Base-by-base conservation (phyloP, 148 eudicot species). In the Spergularia marina region DNA sequence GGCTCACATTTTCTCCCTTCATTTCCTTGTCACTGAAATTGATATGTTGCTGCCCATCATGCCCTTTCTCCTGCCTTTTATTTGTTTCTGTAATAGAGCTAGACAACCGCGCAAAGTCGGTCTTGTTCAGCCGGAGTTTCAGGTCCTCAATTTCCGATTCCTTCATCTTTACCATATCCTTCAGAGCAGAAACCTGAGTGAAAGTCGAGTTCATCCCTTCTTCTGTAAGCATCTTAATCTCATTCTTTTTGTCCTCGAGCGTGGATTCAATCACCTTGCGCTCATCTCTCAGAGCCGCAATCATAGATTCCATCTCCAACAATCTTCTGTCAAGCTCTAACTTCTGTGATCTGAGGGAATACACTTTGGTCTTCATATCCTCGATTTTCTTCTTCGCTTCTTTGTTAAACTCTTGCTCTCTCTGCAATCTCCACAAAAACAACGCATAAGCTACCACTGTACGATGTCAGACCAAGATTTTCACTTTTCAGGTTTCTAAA, bases 201-300 rank as follows among this genome's bases (percentile, higher is more conserved):
- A 66, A 44, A 20, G 72, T 66, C 23, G 84, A 59, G 14, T 77
- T 80, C 9, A 25, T 61, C 59, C 65, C 74, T 56, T 20, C 58
- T 76, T 73, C 81, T 40, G 57, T 63, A 13, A 90, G 77, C 68
- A 66, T 71, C 51, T 86, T 83, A 79, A 89, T 84, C 89, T 90
- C 96, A 5, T 77, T 85, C 76, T 82, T 85, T 78, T 85, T 90
- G 82, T 94, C 97, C 72, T 89, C 83, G 0, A 90, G 85, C 15
- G 92, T 68, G 1, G 72, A 76, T 74, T 88, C 95, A 5, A 91
- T 77, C 25, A 81, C 82, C 73, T 74, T 83, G 18, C 86, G 87
- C 47, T 94, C 97, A 1, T 94, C 97, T 80, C 63, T 88, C 4
- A 94, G 83, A 25, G 94, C 81, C 39, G 91, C 83, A 75, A 94